phyloP scores from a whole-genome alignment of 2,329 filamentous ascomycete genomes.

The Capronia coronata region DNA sequence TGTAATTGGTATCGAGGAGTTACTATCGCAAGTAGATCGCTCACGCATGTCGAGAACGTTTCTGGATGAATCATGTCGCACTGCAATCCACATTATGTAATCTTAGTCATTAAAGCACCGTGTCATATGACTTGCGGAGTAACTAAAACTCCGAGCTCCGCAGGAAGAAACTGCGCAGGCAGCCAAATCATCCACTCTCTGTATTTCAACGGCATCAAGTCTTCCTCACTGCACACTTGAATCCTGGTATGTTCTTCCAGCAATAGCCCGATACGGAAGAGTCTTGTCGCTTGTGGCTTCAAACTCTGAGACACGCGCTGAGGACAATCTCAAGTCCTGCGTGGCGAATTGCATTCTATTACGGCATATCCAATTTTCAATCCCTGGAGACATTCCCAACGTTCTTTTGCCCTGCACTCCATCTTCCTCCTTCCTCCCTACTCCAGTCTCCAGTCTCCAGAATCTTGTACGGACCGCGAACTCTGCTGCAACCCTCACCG shows the following conservation, averaged over 20 bases:
- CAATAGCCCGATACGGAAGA: background rate
- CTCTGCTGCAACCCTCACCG: background rate
- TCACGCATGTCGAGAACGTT: no score
- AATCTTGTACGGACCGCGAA: background rate
- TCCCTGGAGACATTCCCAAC: background rate
- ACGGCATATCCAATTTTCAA: background rate
- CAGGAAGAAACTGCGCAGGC: background rate
- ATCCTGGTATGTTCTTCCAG: background rate
- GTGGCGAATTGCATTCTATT: constrained; percentile 2
- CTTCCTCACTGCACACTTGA: background rate
- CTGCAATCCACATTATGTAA: no score
- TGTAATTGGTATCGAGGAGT: no score
- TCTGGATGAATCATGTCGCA: no score
- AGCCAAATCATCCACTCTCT: background rate
- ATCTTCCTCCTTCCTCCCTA: background rate
- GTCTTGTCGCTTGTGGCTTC: background rate
- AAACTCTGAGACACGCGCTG: background rate
- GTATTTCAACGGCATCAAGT: background rate
- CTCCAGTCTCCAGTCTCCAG: background rate
- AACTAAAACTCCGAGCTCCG: background rate
- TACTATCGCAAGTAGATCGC: no score
- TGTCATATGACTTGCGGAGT: background rate
- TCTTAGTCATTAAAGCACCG: no score
- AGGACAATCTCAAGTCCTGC: background rate
- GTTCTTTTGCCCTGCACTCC: background rate